Evolutionary conservation across 306 rosid species (phyloP).

Genomic region (cucumber (Cucumis sativus)): DNA sequence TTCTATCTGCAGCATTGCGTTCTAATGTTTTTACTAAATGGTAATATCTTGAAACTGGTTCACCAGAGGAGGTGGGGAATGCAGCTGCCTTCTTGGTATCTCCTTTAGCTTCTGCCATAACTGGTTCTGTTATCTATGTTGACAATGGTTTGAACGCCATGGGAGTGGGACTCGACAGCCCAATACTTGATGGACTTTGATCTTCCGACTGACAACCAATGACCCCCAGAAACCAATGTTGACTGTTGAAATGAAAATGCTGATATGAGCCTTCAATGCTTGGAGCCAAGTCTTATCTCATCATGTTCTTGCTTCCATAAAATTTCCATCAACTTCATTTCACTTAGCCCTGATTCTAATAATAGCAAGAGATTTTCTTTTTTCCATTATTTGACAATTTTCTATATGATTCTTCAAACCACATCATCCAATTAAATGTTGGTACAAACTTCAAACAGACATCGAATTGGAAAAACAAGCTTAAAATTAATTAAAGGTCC

Average conservation of each 20-base stretch:
- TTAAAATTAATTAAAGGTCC: not conserved
- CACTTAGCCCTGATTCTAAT: not conserved
- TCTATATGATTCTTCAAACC: not conserved
- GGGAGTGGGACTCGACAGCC: slow-evolving; percentile 87
- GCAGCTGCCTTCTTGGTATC: slow-evolving; percentile 80
- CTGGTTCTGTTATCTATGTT: slow-evolving; percentile 62
- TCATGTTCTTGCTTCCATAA: not conserved
- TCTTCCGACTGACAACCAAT: slow-evolving; percentile 22
- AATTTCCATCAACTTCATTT: not conserved
- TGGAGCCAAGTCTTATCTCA: not conserved
- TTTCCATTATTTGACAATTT: not conserved
- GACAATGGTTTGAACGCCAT: slow-evolving; percentile 85
- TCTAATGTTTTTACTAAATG: not conserved
- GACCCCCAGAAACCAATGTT: slow-evolving; percentile 7
- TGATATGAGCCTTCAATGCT: not conserved
- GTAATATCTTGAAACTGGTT: slow-evolving; percentile 4
- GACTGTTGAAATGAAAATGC: not conserved
- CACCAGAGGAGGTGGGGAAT: slow-evolving; percentile 81
- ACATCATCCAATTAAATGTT: not conserved
- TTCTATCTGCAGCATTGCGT: not conserved
- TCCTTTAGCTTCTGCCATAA: slow-evolving; percentile 77
- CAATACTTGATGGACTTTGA: slow-evolving; percentile 26
- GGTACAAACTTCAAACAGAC: not conserved
- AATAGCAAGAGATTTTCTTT: not conserved
- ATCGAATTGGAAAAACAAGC: not conserved